Base-by-base conservation (phyloP, 208 protist genomes). In the Leishmania turanica region DNA sequence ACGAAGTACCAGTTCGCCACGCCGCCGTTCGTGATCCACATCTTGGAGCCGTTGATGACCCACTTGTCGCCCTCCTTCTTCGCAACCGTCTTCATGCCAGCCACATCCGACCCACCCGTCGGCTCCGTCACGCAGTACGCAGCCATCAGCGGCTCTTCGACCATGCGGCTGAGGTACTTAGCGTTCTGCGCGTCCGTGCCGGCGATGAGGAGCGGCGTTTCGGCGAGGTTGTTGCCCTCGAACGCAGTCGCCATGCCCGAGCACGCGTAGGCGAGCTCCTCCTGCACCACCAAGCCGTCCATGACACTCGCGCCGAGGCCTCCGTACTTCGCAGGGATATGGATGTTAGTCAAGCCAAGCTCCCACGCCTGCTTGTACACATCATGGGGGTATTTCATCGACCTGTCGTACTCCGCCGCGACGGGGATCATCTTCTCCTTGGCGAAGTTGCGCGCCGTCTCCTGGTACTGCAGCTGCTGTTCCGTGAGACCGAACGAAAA, bases 21-120 rank as follows among this genome's bases (percentile, higher is more conserved):
- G 11, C 95, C 94, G 60, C 93, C 97, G 84, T 98, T 98, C 47
- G 97, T 99, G 86, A 98, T 99, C 97, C 97, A 99, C 97, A 99
- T 99, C 88, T 99, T 98, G 68, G 87, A 78, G 11, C 97, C 97
- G 89, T 98, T 98, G 78, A 98, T 85, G 2, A 98, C 87, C 88
- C 90, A 98, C 83, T 91, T 87, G 75, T 97, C 91, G 42, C 94
- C 94, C 84, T 97, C 89, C 85, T 95, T 97, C 88, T 88, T 90
- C 8, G 95, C 96, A 45, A 81, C 87, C 21, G 94, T 98, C 88
- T 96, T 95, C 81, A 97, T 89, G 27, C 93, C 95, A 0, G 92
- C 88, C 8, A 98, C 95, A 77, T 98, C 96, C 0, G 95, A 97
- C 34, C 96, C 95, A 1, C 95, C 94, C 3, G 77, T 85, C 31